These are phyloP conservation scores for Silene vulgaris DNA, from an alignment of 179 eudicot genomes.

Conservation along the genomic window DNA sequence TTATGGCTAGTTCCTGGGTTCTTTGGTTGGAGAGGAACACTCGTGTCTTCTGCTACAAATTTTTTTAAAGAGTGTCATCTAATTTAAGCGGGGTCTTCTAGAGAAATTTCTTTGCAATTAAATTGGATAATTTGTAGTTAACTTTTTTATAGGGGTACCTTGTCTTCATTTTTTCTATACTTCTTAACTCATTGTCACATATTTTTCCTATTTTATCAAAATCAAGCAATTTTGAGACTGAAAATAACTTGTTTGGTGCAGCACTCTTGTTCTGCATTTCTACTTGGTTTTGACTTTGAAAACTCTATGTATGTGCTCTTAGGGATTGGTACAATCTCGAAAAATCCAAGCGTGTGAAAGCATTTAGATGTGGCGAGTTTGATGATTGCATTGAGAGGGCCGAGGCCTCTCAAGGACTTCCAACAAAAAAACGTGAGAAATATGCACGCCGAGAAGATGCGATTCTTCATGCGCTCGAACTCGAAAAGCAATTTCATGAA, in stretches of 20 bases:
- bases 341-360: constrained; percentile 96
- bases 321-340: constrained; percentile 99
- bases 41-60: neutral
- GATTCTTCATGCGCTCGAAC: constrained; percentile 90
- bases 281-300: neutral
- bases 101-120: neutral
- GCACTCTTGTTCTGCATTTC: neutral
- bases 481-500: constrained; percentile 67
- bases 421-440: constrained; percentile 94
- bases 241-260: constrained; percentile 1
- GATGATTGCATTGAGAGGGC: constrained; percentile 92
- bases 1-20: neutral
- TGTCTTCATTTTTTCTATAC: neutral
- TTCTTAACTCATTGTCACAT: neutral
- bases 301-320: constrained; percentile 7
- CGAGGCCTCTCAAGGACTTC: constrained; percentile 78
- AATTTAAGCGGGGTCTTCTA: neutral
- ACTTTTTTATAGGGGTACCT: neutral
- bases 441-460: constrained; percentile 98
- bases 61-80: neutral
- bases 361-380: constrained; percentile 97
- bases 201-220: neutral
- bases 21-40: neutral
- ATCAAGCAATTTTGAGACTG: constrained; percentile 1
- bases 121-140: neutral